Base-by-base conservation (phyloP, 1,284 basidiomycete genomes). In the Amylostereum areolatum region DNA sequence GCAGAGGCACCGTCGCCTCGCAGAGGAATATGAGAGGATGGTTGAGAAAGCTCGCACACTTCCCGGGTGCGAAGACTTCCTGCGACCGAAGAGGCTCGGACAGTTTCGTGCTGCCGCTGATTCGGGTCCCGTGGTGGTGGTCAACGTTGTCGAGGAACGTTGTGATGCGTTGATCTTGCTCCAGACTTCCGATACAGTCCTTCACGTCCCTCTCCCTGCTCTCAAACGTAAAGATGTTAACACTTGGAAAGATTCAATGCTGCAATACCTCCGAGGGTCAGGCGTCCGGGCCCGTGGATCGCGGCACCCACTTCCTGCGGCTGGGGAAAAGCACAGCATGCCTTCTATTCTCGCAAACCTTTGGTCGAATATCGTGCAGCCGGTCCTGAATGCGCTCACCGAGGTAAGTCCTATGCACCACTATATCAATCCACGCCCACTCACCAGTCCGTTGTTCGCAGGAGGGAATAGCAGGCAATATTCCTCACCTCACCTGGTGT, bases 401-500 rank as follows among this genome's bases (percentile, higher is more conserved):
- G n/a, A n/a, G n/a, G n/a, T n/a, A n/a, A n/a, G n/a, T n/a, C n/a
- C n/a, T n/a, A n/a, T n/a, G n/a, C n/a, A n/a, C n/a, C n/a, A n/a
- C n/a, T n/a, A n/a, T n/a, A n/a, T 47, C 7, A 40, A 39, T 36
- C n/a, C 9, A 39, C 24, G 18, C 32, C 18, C 29, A 30, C 45
- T 12, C 35, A 36, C 28, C 4, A 29, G 3, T 48, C 48, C 27
- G 10, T 40, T 52, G 9, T 3, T 44, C 5, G 46, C 33, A 24
- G 9, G 45, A 36, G 11, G 18, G 3, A 36, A 4, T 39, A 32
- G 6, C 9, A 9, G 12, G 24, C 28, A 32, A 41, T n/a, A 45
- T 40, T n/a, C 50, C 47, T 4, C 58, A 56, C 4, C 37, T 60
- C 3, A 57, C 55, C 52, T 59, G 58, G 55, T 58, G 56, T 35